phyloP scores from a whole-genome alignment of 2,329 filamentous ascomycete genomes.

The Penicillium sp. region DNA sequence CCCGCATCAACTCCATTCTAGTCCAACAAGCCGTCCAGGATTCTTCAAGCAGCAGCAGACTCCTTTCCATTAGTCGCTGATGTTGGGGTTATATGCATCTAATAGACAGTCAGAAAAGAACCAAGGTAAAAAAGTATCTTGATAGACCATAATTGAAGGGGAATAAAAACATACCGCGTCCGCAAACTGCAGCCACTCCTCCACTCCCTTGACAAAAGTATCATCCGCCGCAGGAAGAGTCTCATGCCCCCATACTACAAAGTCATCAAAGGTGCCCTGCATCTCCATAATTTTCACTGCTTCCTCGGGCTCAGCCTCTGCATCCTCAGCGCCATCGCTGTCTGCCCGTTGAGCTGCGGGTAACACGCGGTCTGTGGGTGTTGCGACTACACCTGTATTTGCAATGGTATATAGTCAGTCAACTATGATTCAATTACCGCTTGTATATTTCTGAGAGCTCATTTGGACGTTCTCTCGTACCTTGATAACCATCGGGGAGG shows the following conservation, averaged over 20 bases:
- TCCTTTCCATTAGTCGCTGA: constrained; percentile 5
- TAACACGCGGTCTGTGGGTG: constrained; percentile 37
- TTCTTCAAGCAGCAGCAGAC: background rate
- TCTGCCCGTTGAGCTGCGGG: constrained; percentile 25
- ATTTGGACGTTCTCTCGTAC: constrained; percentile 23
- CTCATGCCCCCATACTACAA: constrained; percentile 82
- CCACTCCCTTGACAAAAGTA: constrained; percentile 62
- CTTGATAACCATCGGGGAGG: constrained; percentile 63
- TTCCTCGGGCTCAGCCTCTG: constrained; percentile 40
- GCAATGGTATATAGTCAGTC: background rate
- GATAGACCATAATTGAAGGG: background rate
- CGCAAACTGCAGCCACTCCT: constrained; percentile 72
- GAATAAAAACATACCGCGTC: constrained; percentile 48
- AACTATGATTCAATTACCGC: background rate
- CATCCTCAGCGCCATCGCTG: constrained; percentile 40
- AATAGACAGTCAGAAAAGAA: constrained; percentile 6
- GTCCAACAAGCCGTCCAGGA: background rate
- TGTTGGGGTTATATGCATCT: constrained; percentile 23
- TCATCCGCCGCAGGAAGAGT: constrained; percentile 55
- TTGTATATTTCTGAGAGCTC: background rate
- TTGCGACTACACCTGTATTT: constrained; percentile 50
- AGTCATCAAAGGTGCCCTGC: constrained; percentile 60
- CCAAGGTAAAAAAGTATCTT: background rate
- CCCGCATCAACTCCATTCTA: background rate
- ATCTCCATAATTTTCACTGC: constrained; percentile 53